These are phyloP conservation scores for Globisporangium cederbergense DNA, from an alignment of 352 stramenopile species.

Conservation along the genomic window DNA sequence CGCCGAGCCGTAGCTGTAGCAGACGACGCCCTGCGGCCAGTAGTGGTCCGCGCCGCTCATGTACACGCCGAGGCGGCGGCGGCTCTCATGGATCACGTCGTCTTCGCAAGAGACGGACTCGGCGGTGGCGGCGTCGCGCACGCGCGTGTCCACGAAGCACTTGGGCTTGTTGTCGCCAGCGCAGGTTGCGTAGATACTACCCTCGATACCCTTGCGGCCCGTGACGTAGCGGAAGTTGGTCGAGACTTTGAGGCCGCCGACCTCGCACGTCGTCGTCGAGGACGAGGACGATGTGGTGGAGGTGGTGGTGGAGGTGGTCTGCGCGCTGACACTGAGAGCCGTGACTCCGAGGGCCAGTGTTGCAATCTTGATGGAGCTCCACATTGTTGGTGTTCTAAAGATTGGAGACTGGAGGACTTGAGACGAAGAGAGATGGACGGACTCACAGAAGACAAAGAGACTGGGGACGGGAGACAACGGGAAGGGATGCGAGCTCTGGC, in stretches of 20 bases:
- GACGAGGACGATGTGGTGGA: slow-evolving; percentile 8
- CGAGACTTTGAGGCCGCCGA: slow-evolving; percentile 17
- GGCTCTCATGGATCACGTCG: slow-evolving; percentile 32
- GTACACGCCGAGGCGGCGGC: slow-evolving; percentile 36
- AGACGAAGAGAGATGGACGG: neutral
- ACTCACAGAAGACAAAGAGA: slow-evolving; percentile 8
- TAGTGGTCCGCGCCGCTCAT: slow-evolving; percentile 25
- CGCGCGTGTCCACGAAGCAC: slow-evolving; percentile 33
- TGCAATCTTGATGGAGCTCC: slow-evolving; percentile 15
- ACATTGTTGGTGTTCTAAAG: slow-evolving; percentile 8
- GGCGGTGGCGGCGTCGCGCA: slow-evolving; percentile 25
- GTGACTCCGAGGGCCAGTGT: neutral
- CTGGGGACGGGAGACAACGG: neutral
- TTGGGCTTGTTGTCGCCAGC: slow-evolving; percentile 18
- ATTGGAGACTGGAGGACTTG: neutral
- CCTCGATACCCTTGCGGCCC: slow-evolving; percentile 25
- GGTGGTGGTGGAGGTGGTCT: slow-evolving; percentile 12
- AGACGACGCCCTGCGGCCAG: slow-evolving; percentile 39
- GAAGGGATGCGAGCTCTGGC: slow-evolving; percentile 4
- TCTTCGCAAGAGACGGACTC: slow-evolving; percentile 29
- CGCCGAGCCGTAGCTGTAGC: slow-evolving; percentile 26
- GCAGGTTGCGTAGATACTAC: slow-evolving; percentile 44
- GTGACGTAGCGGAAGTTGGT: slow-evolving; percentile 32
- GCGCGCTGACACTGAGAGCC: slow-evolving; percentile 9
- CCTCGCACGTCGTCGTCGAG: slow-evolving; percentile 14